Conservation (phyloP, 768 basidiomycete genomes). For the Rhodotorula paludigena region DNA sequence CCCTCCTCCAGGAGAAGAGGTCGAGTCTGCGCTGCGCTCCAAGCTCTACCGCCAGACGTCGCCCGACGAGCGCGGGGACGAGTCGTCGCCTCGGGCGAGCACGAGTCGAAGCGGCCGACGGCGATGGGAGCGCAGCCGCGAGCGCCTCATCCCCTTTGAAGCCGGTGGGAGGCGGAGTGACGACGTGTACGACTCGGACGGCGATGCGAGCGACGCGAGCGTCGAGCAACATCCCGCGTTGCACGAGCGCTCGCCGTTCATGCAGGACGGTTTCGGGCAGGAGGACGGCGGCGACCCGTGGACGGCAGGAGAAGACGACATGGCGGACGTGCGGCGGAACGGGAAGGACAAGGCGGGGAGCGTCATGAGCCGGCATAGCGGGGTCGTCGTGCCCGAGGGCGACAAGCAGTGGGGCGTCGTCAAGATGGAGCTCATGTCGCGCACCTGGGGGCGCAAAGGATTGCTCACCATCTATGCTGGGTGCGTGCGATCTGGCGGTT, state of each 20-base stretch:
- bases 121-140: constrained; percentile 27
- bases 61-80: neutral
- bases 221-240: neutral
- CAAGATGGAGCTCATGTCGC: constrained; percentile 37
- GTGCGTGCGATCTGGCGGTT: no score
- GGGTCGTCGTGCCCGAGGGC: neutral
- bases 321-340: neutral
- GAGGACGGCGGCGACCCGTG: neutral
- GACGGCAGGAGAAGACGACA: constrained; percentile 1
- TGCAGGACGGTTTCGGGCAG: constrained; percentile 4
- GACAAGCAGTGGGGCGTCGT: constrained; percentile 36
- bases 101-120: neutral
- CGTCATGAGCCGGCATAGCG: neutral
- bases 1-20: constrained; percentile 14
- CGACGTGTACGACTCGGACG: constrained; percentile 21
- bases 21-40: neutral
- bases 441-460: constrained; percentile 30
- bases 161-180: constrained; percentile 4
- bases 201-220: constrained; percentile 1
- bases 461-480: constrained; percentile 35
- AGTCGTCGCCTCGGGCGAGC: neutral
- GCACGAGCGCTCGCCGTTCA: neutral
- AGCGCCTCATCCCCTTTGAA: constrained; percentile 8
- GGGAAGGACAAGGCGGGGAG: neutral
- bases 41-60: neutral